Percentiles rank a stretch among this genome's conserved stretches.
These are phyloP conservation scores for Tulasnella calospora DNA, from an alignment of 768 basidiomycete genomes.

Conservation along the genomic window DNA sequence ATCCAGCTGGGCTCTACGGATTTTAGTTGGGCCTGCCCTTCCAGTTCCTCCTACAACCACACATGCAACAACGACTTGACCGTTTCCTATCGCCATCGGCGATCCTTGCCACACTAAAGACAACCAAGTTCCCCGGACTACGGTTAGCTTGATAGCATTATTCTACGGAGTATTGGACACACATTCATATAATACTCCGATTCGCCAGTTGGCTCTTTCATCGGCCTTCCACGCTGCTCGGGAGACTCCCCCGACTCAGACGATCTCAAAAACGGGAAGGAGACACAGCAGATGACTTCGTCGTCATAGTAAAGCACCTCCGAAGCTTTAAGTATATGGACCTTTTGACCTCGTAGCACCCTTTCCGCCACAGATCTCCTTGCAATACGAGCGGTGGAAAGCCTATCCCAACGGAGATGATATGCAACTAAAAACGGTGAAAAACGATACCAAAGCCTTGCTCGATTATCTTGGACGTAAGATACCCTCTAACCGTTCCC, in stretches of 20 bases:
- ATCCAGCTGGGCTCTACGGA: background rate
- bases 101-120: background rate
- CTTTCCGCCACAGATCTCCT: background rate
- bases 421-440: background rate
- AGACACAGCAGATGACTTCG: background rate
- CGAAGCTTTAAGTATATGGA: background rate
- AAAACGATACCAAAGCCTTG: background rate
- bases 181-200: background rate
- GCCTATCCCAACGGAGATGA: background rate
- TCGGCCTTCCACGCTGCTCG: background rate
- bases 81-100: background rate
- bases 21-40: background rate
- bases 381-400: background rate
- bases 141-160: background rate
- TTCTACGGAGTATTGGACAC: background rate
- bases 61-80: background rate
- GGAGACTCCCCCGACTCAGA: background rate
- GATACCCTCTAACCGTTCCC: background rate
- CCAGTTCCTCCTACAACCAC: background rate
- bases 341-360: background rate
- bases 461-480: background rate
- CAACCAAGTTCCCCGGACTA: background rate
- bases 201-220: background rate
- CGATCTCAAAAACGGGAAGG: background rate
- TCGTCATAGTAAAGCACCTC: background rate